Evolutionary conservation across 2,329 filamentous ascomycete genomes (phyloP).

Genomic region (Aspergillus niger): DNA sequence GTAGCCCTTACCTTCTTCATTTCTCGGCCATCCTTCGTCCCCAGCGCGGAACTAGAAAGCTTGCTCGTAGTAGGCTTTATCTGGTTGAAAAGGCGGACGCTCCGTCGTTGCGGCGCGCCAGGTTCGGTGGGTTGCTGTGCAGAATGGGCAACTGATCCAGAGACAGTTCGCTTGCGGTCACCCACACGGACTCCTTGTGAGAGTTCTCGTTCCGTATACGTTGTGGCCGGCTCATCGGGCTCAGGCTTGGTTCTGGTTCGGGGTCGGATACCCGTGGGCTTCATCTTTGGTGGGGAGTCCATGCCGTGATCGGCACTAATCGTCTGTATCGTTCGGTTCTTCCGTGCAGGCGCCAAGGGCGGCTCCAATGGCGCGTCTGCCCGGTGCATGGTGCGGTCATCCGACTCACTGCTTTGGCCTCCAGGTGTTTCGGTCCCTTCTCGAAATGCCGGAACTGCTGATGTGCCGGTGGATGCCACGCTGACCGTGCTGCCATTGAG

Average conservation of each 20-base stretch:
- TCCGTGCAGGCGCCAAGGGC: slow-evolving; percentile 48
- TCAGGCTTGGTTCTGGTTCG: slow-evolving; percentile 44
- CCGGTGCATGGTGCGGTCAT: slow-evolving; percentile 41
- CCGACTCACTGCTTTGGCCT: slow-evolving; percentile 48
- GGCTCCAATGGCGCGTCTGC: slow-evolving; percentile 43
- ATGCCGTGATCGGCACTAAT: slow-evolving; percentile 52
- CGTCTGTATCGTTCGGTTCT: slow-evolving; percentile 57
- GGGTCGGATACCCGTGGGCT: slow-evolving; percentile 52
- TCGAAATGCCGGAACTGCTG: slow-evolving; percentile 34
- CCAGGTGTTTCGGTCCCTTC: slow-evolving; percentile 68
- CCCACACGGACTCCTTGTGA: slow-evolving; percentile 41
- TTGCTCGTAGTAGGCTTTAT: slow-evolving; percentile 68
- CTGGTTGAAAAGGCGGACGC: slow-evolving; percentile 70
- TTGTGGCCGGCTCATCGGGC: slow-evolving; percentile 41
- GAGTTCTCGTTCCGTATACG: slow-evolving; percentile 35
- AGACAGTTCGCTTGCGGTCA: slow-evolving; percentile 88
- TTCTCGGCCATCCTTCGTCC: slow-evolving; percentile 67
- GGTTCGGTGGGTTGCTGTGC: slow-evolving; percentile 63
- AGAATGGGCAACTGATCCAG: slow-evolving; percentile 67
- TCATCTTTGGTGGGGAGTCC: slow-evolving; percentile 67
- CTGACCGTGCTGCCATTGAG: slow-evolving; percentile 50
- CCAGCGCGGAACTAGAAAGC: slow-evolving; percentile 61
- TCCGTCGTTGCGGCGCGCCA: slow-evolving; percentile 66
- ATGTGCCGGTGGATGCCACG: slow-evolving; percentile 36
- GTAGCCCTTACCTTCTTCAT: slow-evolving; percentile 82